Percentiles rank a stretch among this genome's conserved stretches.
Evolutionary conservation across 768 basidiomycete species (phyloP).

Genomic region (Infundibulicybe gibba): DNA sequence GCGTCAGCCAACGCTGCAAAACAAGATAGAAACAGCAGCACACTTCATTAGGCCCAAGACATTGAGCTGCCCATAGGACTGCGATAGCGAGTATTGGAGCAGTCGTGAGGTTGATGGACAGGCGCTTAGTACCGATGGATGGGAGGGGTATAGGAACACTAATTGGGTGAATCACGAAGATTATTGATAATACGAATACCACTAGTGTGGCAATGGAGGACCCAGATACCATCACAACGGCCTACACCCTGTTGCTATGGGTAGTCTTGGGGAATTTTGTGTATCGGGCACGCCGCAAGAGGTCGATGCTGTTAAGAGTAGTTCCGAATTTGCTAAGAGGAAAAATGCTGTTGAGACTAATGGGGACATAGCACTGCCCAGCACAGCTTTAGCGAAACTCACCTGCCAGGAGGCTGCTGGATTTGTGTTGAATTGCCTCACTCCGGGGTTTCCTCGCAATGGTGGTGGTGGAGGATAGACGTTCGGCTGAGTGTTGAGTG

Average conservation of each 20-base stretch:
- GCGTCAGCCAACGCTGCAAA: not conserved
- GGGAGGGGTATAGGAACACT: conserved; percentile 33
- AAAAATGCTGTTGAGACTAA: too few relatives aligned
- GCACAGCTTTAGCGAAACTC: too few relatives aligned
- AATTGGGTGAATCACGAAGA: conserved; percentile 46
- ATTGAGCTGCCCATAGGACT: conserved; percentile 53
- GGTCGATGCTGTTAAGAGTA: too few relatives aligned
- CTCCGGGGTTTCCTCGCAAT: too few relatives aligned
- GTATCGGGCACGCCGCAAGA: too few relatives aligned
- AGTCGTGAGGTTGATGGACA: conserved; percentile 47
- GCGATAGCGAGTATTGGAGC: conserved; percentile 51
- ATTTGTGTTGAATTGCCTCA: too few relatives aligned
- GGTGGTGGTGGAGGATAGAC: too few relatives aligned
- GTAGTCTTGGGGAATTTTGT: too few relatives aligned
- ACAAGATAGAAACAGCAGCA: not conserved
- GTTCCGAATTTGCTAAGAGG: too few relatives aligned
- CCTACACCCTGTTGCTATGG: not conserved
- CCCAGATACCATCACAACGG: conserved; percentile 35
- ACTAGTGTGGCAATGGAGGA: conserved; percentile 46
- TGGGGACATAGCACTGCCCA: too few relatives aligned
- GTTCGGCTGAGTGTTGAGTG: too few relatives aligned
- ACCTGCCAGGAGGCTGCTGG: too few relatives aligned
- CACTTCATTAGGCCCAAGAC: conserved; percentile 35
- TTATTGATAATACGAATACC: conserved; percentile 49
- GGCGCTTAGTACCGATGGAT: conserved; percentile 22